Evolutionary conservation across 345 rosid genomes (phyloP), one percentile per base, ranked within the genome.

Genomic region (Citrus sinensis): DNA sequence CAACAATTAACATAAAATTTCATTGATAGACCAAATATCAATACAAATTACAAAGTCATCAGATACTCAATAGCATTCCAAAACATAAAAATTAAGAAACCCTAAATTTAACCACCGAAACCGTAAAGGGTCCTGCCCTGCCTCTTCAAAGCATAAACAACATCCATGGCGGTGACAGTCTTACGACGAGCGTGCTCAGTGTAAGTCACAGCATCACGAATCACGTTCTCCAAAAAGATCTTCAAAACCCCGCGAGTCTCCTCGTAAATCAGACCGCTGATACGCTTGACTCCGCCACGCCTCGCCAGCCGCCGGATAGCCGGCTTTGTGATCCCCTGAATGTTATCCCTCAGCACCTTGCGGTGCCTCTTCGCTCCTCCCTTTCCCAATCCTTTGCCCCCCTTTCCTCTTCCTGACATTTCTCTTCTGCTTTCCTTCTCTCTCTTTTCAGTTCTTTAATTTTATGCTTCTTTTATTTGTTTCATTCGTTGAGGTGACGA

Each of bases 401-500:
- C 87, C 61, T 84, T 84, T 30, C 87, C 87, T 72, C 85, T 84
- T 3, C 87, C 87, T 25, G 83, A 81, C 87, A 84, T 81, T 40
- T 75, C 58, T 20, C 17, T 40, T 11, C 39, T 6, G 13, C 46
- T 2, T 9, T 40, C 8, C 27, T 49, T 2, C 5, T 7, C 4
- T n/a, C 17, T 51, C 11, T 46, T 62, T 25, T 17, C 30, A 20
- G 27, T 17, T 4, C 56, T 30, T 6, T 51, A 7, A 22, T 6
- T 32, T 22, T 27, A 2, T 42, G 22, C 60, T 20, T 35, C 37
- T 35, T 35, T 9, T 37, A 0, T 5, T 51, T 8, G 27, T 0
- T 70, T 34, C 64, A 2, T 30, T 1, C 2, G 10, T 62, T 25
- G 32, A 30, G 5, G 1, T 0, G 16, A 3, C 5, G 0, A 1